These are phyloP conservation scores for button mushroom (Agaricus bisporus) DNA, from an alignment of 768 basidiomycete genomes.

Conservation along the genomic window DNA sequence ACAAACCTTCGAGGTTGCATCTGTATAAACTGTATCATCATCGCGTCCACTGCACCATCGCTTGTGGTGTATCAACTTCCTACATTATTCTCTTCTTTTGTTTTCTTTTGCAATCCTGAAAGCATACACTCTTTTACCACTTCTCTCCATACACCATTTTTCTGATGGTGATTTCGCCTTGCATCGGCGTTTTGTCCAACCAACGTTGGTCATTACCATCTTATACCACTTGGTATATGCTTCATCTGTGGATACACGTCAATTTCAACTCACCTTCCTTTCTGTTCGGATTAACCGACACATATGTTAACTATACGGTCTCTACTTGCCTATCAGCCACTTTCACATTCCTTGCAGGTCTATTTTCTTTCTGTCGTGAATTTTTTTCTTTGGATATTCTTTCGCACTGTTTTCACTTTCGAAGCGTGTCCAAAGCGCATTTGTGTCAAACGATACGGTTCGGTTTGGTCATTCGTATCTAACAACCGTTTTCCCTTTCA, in stretches of 20 bases:
- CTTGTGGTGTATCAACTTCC: neutral
- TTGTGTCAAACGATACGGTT: too few relatives aligned
- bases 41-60: neutral
- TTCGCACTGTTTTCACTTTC: too few relatives aligned
- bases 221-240: neutral
- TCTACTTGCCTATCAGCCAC: neutral
- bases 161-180: too few relatives aligned
- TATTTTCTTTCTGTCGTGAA: too few relatives aligned
- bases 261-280: neutral
- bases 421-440: too few relatives aligned
- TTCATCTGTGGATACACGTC: neutral
- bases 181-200: too few relatives aligned
- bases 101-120: neutral
- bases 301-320: neutral
- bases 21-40: neutral
- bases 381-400: too few relatives aligned
- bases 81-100: neutral
- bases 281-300: neutral
- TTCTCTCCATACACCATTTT: too few relatives aligned
- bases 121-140: too few relatives aligned
- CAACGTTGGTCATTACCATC: too few relatives aligned
- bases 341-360: neutral
- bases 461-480: too few relatives aligned
- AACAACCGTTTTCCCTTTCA: neutral
- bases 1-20: neutral